These are phyloP conservation scores for Globisporangium apiculatum DNA, from an alignment of 352 stramenopile species.

Conservation along the genomic window DNA sequence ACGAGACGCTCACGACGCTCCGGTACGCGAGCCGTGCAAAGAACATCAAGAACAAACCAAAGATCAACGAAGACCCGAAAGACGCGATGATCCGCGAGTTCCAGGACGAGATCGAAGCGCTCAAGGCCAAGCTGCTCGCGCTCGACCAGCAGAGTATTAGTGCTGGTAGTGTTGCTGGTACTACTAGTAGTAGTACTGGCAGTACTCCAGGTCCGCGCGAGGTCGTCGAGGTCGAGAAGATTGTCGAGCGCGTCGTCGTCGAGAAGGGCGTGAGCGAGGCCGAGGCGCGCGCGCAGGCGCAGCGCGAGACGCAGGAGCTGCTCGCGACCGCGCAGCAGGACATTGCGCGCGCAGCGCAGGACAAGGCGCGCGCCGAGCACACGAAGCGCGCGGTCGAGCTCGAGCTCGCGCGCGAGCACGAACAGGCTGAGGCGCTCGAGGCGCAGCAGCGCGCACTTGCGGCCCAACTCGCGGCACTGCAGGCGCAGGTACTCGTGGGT, in stretches of 20 bases:
- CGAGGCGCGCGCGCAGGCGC: conserved; percentile 58
- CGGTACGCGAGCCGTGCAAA: conserved; percentile 97
- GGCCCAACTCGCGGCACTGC: conserved; percentile 86
- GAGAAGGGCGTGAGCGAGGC: conserved; percentile 80
- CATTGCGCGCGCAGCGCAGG: conserved; percentile 60
- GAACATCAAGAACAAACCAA: conserved; percentile 99
- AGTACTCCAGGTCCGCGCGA: conserved; percentile 10
- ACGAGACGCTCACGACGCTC: conserved; percentile 91
- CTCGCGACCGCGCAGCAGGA: conserved; percentile 62
- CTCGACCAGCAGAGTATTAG: conserved; percentile 38
- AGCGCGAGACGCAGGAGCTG: conserved; percentile 73
- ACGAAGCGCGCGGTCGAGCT: conserved; percentile 83
- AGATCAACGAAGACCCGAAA: conserved; percentile 98
- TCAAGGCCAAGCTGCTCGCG: conserved; percentile 80
- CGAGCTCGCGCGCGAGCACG: conserved; percentile 83
- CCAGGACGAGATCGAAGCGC: conserved; percentile 92
- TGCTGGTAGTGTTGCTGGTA: conserved; percentile 7
- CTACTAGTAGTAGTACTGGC: conserved; percentile 8
- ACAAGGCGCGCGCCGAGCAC: conserved; percentile 78
- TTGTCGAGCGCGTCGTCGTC: conserved; percentile 80
- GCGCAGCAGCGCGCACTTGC: conserved; percentile 71
- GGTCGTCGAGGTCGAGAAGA: conserved; percentile 76
- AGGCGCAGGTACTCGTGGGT: conserved; percentile 89
- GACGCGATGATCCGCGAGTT: conserved; percentile 96
- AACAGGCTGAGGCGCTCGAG: conserved; percentile 62